Conservation (phyloP, 306 rosid genomes). For the Canavalia ensiformis region DNA sequence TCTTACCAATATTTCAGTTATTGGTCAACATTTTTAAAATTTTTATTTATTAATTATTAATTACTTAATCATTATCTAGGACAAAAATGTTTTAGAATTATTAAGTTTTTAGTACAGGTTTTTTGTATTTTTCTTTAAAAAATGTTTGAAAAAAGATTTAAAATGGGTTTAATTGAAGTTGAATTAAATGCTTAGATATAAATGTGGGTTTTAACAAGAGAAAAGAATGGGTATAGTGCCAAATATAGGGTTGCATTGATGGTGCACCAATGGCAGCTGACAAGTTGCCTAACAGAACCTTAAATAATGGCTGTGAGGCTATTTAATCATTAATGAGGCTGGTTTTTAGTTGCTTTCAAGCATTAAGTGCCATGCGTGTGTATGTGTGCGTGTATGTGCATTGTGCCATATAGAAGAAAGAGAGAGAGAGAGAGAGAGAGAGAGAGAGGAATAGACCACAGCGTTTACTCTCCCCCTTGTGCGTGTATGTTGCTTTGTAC, state of each 20-base stretch:
- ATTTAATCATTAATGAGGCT: slow-evolving; percentile 56
- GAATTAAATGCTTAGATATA: not conserved
- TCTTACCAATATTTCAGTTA: too few species aligned
- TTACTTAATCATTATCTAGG: not conserved
- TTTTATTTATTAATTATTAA: not conserved
- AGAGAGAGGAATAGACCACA: not conserved
- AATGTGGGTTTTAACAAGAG: not conserved
- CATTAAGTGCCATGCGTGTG: slow-evolving; percentile 48
- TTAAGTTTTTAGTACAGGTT: not conserved
- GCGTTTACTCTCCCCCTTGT: slow-evolving; percentile 29
- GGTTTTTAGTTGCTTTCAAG: slow-evolving; percentile 62
- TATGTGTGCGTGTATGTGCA: slow-evolving; percentile 12
- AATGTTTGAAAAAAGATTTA: not conserved
- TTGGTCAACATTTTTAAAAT: too few species aligned
- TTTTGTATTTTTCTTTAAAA: not conserved
- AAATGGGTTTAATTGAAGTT: not conserved
- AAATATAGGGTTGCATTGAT: slow-evolving; percentile 61
- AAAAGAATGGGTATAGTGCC: slow-evolving; percentile 14
- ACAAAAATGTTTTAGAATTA: not conserved
- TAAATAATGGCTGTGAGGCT: slow-evolving; percentile 48
- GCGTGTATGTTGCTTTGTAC: slow-evolving; percentile 37
- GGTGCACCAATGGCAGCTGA: slow-evolving; percentile 53
- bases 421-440: slow-evolving; percentile 39
- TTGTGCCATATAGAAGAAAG: not conserved
- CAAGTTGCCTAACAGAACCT: slow-evolving; percentile 54